phyloP scores from a whole-genome alignment of 345 rosid genomes.

The sweet orange (Citrus sinensis) region DNA sequence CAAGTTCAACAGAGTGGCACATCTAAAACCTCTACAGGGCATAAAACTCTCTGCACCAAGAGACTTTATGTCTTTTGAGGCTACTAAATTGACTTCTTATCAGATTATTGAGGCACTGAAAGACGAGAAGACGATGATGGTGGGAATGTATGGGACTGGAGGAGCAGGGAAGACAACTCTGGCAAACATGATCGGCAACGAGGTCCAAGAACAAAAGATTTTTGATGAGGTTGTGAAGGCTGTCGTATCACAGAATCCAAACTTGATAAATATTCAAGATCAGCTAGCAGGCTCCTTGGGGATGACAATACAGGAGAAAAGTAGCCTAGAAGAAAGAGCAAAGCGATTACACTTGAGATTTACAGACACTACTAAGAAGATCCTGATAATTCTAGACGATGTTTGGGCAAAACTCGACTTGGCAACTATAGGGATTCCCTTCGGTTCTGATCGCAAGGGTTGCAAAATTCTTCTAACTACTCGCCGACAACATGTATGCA shows the following conservation, averaged over 20 bases:
- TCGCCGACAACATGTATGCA: no score
- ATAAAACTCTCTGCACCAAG: not conserved
- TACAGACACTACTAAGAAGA: no score
- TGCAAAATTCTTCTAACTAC: no score
- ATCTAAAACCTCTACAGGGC: not conserved
- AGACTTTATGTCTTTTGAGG: not conserved
- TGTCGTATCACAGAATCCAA: not conserved
- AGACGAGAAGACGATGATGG: not conserved
- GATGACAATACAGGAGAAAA: no score
- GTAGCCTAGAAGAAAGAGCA: no score
- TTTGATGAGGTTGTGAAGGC: slow-evolving; percentile 12
- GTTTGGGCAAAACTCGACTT: no score
- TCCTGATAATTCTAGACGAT: no score
- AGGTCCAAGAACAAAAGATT: not conserved
- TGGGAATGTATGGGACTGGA: slow-evolving; percentile 19
- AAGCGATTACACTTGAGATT: no score
- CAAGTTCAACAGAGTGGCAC: not conserved
- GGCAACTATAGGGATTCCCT: no score
- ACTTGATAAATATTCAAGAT: slow-evolving; percentile 7
- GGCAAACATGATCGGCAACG: not conserved
- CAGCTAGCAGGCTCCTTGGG: not conserved
- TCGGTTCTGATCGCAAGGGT: no score
- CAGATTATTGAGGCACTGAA: slow-evolving; percentile 1
- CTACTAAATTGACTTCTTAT: not conserved
- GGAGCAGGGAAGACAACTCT: slow-evolving; percentile 8